Base-by-base conservation (phyloP, 2,329 filamentous ascomycete species). In the Alternaria dauci region DNA sequence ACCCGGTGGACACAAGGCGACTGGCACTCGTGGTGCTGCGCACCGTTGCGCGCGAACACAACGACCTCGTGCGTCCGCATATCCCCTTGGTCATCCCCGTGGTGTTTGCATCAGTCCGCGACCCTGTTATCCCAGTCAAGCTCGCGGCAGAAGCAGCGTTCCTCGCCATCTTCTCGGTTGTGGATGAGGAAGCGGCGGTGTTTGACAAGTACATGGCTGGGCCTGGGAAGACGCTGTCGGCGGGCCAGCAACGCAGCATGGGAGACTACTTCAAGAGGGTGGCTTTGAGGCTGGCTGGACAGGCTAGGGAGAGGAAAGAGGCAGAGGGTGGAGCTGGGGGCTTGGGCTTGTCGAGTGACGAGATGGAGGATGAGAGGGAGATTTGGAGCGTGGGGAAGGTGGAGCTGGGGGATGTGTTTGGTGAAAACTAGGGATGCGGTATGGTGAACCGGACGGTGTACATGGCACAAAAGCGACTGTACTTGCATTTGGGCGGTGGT, bases 241-340 rank as follows among this genome's bases (percentile, higher is more conserved):
- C 91, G 0, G 90, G 87, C 41, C 88, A 88, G 18, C 95, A 96
- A 85, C 87, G 94, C 69, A 93, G 90, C 77, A 97, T 99, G 91
- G 87, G 89, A 60, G 95, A 99, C 78, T 99, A 99, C 81, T 98
- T 98, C 82, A 97, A 97, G 85, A 86, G 95, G 42, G 92, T 99
- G 66, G 93, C 93, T 1, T 79, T 94, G 72, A 87, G 94, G 69
- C 81, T 98, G 20, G 94, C 91, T n/a, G 87, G 84, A 18, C 95
- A 98, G 78, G 93, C 92, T 2, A 87, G 93, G 63, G 95, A 99
- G 81, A 87, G 95, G 70, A 91, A 88, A 73, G 94, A 97, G 69
- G 95, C 95, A 0, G 94, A 97, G 76, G 94, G 94, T 63, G 95
- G 94, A 8, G 87, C 90, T 59, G 94, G 94, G 47, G 93, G 93